A percentile compares a stretch with the other conserved stretches of the same genome.
These are phyloP conservation scores for Suillus fuscotomentosus DNA, from an alignment of 768 basidiomycete species.

Conservation along the genomic window DNA sequence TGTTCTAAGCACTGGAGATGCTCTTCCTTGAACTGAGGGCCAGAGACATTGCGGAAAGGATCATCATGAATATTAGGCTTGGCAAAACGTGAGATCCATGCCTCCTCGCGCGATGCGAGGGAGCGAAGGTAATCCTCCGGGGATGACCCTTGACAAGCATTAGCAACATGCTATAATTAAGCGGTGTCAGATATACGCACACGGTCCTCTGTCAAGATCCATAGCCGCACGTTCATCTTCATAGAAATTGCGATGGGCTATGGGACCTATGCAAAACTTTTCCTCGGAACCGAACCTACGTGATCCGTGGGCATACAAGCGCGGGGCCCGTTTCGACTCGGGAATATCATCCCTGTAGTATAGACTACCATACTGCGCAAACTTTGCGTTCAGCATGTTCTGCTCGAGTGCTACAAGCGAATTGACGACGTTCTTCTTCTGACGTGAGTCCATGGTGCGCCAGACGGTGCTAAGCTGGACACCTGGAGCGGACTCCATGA, in stretches of 20 bases:
- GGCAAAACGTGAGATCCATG: slow-evolving; percentile 13
- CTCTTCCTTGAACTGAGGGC: slow-evolving; percentile 15
- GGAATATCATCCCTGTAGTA: slow-evolving; percentile 30
- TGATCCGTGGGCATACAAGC: slow-evolving; percentile 8
- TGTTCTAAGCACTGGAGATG: slow-evolving; percentile 21
- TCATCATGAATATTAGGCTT: slow-evolving; percentile 15
- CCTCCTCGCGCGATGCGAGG: slow-evolving; percentile 20
- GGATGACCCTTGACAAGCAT: slow-evolving; percentile 15
- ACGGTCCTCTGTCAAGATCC: slow-evolving; percentile 31
- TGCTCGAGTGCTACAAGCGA: slow-evolving; percentile 22
- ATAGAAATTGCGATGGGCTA: slow-evolving; percentile 27
- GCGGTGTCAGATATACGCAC: slow-evolving; percentile 19
- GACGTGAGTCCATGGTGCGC: slow-evolving; percentile 14
- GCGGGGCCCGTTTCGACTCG: slow-evolving; percentile 6
- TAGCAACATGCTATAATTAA: neutral
- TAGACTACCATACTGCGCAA: slow-evolving; percentile 31
- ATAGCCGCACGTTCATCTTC: slow-evolving; percentile 24
- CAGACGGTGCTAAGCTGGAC: slow-evolving; percentile 22
- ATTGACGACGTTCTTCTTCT: slow-evolving; percentile 17
- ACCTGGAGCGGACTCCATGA: slow-evolving; percentile 32
- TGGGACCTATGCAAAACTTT: slow-evolving; percentile 32
- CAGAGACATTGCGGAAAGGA: slow-evolving; percentile 15
- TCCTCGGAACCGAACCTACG: slow-evolving; percentile 15
- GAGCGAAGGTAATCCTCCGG: slow-evolving; percentile 19
- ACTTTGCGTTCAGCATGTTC: slow-evolving; percentile 17